Conservation (phyloP, 768 basidiomycete species). For the Daedalea quercina region DNA sequence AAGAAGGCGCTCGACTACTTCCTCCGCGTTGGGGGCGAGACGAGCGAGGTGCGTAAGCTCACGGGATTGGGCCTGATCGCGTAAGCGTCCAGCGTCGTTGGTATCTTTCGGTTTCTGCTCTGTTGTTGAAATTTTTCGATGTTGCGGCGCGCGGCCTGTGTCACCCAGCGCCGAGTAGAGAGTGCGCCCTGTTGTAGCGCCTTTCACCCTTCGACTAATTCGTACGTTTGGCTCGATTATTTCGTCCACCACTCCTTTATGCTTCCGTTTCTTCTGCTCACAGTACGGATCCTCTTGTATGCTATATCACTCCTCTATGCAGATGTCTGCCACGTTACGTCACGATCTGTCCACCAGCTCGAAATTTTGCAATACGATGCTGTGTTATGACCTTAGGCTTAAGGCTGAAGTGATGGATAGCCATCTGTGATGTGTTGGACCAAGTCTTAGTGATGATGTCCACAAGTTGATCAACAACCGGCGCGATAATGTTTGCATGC, state of each 20-base stretch:
- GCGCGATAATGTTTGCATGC: too few species aligned
- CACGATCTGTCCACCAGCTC: neutral
- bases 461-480: too few species aligned
- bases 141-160: too few species aligned
- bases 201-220: neutral
- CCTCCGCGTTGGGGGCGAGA: constrained; percentile 42
- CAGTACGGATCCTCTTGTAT: neutral
- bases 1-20: constrained; percentile 70
- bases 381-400: neutral
- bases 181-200: neutral
- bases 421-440: neutral
- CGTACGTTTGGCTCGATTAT: neutral
- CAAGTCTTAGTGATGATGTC: too few species aligned
- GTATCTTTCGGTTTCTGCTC: neutral
- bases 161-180: neutral
- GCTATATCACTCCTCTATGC: neutral
- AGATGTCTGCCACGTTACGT: neutral
- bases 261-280: neutral
- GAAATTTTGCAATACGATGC: neutral
- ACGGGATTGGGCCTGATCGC: neutral
- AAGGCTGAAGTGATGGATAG: too few species aligned
- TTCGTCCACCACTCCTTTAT: neutral
- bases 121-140: too few species aligned
- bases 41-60: constrained; percentile 26
- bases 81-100: neutral